Conservation (phyloP, 2,329 filamentous ascomycete species). For the Trichoderma afroharzianum region DNA sequence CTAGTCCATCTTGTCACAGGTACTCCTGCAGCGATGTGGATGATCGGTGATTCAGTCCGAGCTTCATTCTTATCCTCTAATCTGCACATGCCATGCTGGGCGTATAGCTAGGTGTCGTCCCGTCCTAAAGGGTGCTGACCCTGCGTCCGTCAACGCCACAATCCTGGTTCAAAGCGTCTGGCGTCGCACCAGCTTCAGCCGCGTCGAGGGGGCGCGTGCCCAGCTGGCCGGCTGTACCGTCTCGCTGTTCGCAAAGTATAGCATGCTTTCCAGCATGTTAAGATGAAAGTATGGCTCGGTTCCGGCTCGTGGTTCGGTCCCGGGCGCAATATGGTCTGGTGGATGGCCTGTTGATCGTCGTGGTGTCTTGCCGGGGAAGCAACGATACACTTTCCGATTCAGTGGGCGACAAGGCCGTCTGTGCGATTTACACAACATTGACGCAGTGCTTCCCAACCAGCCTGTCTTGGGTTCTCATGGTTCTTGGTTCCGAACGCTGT, state of each 20-base stretch:
- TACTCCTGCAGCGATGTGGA: constrained; percentile 8
- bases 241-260: not conserved
- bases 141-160: not conserved
- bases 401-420: not conserved
- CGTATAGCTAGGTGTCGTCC: not conserved
- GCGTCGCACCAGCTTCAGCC: not conserved
- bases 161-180: not conserved
- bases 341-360: constrained; percentile 14
- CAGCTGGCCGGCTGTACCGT: not conserved
- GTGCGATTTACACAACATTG: not conserved
- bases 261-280: not conserved
- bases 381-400: constrained; percentile 7
- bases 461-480: not conserved
- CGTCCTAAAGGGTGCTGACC: not conserved
- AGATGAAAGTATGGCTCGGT: not conserved
- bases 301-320: not conserved
- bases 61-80: not conserved
- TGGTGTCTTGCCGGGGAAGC: constrained; percentile 11
- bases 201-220: not conserved
- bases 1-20: constrained; percentile 5
- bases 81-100: not conserved
- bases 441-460: constrained; percentile 12
- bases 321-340: not conserved
- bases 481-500: not conserved
- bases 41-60: constrained; percentile 15